These are phyloP conservation scores for Rhodotorula babjevae DNA, from an alignment of 768 basidiomycete species.

Conservation along the genomic window DNA sequence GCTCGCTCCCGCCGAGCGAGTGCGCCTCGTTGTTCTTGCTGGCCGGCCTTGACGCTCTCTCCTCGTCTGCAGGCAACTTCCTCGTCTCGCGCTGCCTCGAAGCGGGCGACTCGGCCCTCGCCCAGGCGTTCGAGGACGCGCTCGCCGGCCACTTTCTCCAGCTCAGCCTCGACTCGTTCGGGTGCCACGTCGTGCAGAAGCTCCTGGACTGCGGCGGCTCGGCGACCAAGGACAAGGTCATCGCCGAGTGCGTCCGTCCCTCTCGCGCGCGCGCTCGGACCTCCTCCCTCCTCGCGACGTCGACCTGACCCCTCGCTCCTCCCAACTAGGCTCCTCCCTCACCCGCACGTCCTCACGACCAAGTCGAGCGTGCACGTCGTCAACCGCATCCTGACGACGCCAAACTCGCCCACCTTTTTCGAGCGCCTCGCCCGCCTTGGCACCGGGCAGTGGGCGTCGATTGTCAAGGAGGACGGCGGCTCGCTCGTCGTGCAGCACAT, in stretches of 20 bases:
- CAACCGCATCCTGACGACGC: constrained; percentile 28
- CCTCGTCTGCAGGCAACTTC: constrained; percentile 25
- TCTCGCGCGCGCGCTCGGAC: background rate
- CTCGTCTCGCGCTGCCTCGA: constrained; percentile 38
- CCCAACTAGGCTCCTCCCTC: constrained; percentile 10
- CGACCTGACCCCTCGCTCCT: background rate
- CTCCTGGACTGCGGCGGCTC: constrained; percentile 29
- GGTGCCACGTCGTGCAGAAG: constrained; percentile 38
- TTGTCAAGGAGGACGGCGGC: constrained; percentile 32
- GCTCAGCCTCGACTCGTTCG: constrained; percentile 32
- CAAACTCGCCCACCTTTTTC: constrained; percentile 27
- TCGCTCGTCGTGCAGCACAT: constrained; percentile 30
- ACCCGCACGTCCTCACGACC: constrained; percentile 15
- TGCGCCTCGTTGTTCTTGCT: too few relatives aligned
- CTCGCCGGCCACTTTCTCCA: constrained; percentile 9
- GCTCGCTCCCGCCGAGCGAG: too few relatives aligned
- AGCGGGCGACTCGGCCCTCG: constrained; percentile 9
- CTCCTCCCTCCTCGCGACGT: too few relatives aligned
- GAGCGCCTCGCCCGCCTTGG: constrained; percentile 21
- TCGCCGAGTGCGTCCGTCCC: constrained; percentile 21
- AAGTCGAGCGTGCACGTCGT: constrained; percentile 27
- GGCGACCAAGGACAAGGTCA: constrained; percentile 16
- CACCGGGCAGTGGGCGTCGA: background rate
- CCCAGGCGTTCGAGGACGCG: background rate
- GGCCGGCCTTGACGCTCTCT: too few relatives aligned